Base-by-base conservation (phyloP, 139 green algal genomes). In the Volvox reticuliferus region DNA sequence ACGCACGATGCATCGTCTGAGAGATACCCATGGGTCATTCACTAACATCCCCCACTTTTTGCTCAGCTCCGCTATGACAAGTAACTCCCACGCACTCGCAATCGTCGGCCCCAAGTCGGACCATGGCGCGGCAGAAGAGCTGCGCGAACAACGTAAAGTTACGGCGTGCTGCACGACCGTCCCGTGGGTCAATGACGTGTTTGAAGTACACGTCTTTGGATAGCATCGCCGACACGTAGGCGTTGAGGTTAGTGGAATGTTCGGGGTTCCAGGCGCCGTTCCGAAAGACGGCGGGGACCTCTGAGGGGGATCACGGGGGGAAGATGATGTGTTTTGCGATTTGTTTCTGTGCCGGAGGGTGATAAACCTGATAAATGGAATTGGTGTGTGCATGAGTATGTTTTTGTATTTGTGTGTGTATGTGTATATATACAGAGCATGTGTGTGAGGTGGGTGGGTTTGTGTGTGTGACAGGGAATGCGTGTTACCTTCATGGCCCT, bases 151-250 rank as follows among this genome's bases (percentile, higher is more conserved):
- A n/a, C 0, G 33, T 82, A 50, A 89, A 89, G 85, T 89, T 79
- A n/a, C 85, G 85, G 0, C 85, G 85, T 26, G 85, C 37, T 5
- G 68, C 21, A 0, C 35, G 36, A 19, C 62, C 62, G 61, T 77
- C 81, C 61, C 81, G 83, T 44, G 83, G 83, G 68, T 88, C 36
- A 67, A 89, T 62, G 28, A 73, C 5, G 44, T 89, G 85, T 28
- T 89, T 89, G 37, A 36, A 71, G 85, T 89, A 89, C 37, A 89
- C 69, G 28, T 89, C 85, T 68, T 82, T 89, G 28, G 21, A 44
- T 26, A 89, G 37, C 0, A 89, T n/a, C 0, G 37, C 85, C 14
- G 85, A 69, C 17, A 89, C 28, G 85, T 89, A 89, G 44, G 85
- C 44, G 69, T 82, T 89, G 6, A 50, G 69, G 26, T 19, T 63